A percentile compares a stretch with the other conserved stretches of the same genome.
Conservation (phyloP, 345 rosid genomes). For the Salix dunnii region DNA sequence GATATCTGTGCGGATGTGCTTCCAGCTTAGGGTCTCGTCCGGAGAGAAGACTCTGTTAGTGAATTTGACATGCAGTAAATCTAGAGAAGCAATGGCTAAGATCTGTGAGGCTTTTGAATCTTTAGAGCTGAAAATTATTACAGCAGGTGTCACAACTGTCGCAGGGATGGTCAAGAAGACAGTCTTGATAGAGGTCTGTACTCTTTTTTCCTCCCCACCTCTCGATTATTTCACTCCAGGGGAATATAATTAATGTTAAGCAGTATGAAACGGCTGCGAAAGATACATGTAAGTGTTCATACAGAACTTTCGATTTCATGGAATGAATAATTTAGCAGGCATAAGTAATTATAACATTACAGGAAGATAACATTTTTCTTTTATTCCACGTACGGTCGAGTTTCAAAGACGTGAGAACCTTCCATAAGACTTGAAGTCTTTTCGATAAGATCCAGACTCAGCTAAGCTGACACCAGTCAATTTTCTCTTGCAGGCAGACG, state of each 20-base stretch:
- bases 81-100: conserved; percentile 81
- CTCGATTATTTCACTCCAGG: neutral
- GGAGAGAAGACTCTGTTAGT: conserved; percentile 70
- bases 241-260: no score
- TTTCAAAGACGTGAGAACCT: no score
- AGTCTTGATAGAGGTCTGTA: conserved; percentile 69
- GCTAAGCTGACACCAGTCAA: no score
- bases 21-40: conserved; percentile 60
- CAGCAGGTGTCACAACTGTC: conserved; percentile 68
- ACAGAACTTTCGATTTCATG: no score
- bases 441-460: no score
- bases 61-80: conserved; percentile 71
- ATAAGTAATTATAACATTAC: no score
- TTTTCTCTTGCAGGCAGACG: conserved; percentile 42
- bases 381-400: no score
- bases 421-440: no score
- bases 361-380: no score
- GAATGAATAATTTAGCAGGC: no score
- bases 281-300: no score
- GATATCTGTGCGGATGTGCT: neutral
- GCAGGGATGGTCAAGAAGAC: conserved; percentile 75
- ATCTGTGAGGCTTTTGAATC: conserved; percentile 80
- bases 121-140: conserved; percentile 65
- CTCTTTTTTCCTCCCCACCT: neutral
- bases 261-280: no score